Base-by-base conservation (phyloP, 306 rosid species). In the Fragaria iinumae region DNA sequence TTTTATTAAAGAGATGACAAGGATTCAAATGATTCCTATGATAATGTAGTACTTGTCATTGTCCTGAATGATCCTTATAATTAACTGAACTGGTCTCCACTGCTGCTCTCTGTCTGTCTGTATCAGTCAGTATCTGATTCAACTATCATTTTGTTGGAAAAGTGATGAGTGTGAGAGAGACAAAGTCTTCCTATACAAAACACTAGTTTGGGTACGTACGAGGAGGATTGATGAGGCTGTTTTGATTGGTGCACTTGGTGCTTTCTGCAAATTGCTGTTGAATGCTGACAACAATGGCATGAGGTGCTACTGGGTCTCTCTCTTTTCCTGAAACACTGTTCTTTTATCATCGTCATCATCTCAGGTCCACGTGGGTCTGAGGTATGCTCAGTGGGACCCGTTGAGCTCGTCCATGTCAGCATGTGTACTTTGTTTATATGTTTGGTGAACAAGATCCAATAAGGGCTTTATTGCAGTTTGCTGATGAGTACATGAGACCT, bases 61-160 rank as follows among this genome's bases (percentile, higher is more conserved):
- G 39, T 74, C 66, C 47, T 36, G 3, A 50, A 52, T 52, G 47
- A 60, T 52, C 55, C 62, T 11, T 45, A 45, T 25, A 41, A 76
- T 27, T 18, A 64, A 71, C 48, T 17, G 72, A 70, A 71, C 79
- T 27, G 53, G 75, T 71, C 47, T 71, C 64, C 75, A 50, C 75
- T n/a, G 68, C 16, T 6, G 25, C 18, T 27, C 36, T 23, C 14
- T 43, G 45, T 32, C 36, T 23, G 59, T 70, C 74, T 36, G 52
- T 45, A 25, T 67, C 76, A 80, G 48, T 77, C 86, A 74, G 80
- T 29, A 76, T 84, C 88, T 76, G 84, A 66, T 74, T 69, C 78
- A 73, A 44, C 13, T 43, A 44, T 67, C 29, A 80, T 72, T 34
- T 64, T 83, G 36, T 64, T 69, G 82, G 81, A 72, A 72, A 66